Percentiles rank a stretch among this genome's conserved stretches.
Conservation (phyloP, 306 rosid species). For the Cyclanthera cordifolia region DNA sequence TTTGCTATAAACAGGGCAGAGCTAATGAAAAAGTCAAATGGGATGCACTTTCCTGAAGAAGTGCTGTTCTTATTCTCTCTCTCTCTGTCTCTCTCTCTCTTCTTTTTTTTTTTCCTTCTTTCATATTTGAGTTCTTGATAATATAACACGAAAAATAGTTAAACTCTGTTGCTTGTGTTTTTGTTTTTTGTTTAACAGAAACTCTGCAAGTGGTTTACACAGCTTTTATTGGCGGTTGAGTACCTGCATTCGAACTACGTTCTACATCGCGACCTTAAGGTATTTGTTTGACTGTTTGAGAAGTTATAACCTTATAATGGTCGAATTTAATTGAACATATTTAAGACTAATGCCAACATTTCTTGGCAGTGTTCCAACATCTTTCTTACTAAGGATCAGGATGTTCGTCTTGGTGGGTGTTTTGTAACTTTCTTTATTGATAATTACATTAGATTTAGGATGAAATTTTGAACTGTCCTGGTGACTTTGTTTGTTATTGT, state of each 20-base stretch:
- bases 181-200: constrained; percentile 52
- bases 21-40: constrained; percentile 78
- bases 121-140: not conserved
- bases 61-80: constrained; percentile 26
- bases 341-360: constrained; percentile 19
- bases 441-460: not conserved
- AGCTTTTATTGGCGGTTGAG: constrained; percentile 83
- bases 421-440: not conserved
- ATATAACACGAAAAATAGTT: not conserved
- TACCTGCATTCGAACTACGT: constrained; percentile 82
- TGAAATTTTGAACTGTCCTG: not conserved
- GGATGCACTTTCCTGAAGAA: constrained; percentile 87
- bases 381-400: constrained; percentile 91
- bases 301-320: not conserved
- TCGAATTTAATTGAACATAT: not conserved
- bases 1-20: constrained; percentile 54
- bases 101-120: not conserved
- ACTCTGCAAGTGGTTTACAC: constrained; percentile 97
- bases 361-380: constrained; percentile 86
- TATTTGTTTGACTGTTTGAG: constrained; percentile 22
- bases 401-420: constrained; percentile 85
- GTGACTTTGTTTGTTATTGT: constrained; percentile 22
- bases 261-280: constrained; percentile 94
- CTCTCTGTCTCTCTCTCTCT: not conserved
- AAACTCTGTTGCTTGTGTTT: constrained; percentile 14